Conservation (phyloP, 371 early-diverging fungal species). For the Apophysomyces ossiformis region DNA sequence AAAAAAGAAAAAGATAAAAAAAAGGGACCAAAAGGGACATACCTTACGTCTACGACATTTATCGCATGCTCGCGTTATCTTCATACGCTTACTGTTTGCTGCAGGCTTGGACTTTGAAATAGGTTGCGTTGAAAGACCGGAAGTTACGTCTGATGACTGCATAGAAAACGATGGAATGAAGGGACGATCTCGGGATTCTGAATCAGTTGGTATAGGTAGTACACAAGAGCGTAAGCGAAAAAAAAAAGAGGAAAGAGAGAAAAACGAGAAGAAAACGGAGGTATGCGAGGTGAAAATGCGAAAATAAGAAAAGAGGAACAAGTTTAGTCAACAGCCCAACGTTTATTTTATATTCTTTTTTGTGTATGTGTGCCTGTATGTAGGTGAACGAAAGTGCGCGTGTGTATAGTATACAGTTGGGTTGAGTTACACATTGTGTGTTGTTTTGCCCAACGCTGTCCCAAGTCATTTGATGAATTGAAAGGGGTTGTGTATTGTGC, state of each 20-base stretch:
- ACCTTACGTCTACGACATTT: conserved; percentile 61
- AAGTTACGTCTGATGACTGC: not conserved
- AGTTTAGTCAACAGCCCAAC: not conserved
- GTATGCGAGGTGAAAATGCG: conserved; percentile 4
- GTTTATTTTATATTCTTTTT: not conserved
- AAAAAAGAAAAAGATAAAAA: no score
- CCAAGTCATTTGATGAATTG: conserved; percentile 7
- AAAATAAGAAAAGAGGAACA: not conserved
- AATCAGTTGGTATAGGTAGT: not conserved
- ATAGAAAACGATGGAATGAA: conserved; percentile 7
- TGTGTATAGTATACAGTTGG: not conserved
- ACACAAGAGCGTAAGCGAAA: no score
- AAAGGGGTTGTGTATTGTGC: conserved; percentile 6
- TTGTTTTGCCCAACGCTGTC: conserved; percentile 3
- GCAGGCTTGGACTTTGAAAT: not conserved
- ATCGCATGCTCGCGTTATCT: conserved; percentile 51
- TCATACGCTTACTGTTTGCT: conserved; percentile 40
- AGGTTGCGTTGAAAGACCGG: not conserved
- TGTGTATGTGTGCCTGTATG: conserved; percentile 4
- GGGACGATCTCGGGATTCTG: not conserved
- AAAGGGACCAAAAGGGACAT: not conserved
- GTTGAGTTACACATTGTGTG: not conserved
- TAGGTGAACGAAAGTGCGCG: not conserved
- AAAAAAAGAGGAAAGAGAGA: not conserved
- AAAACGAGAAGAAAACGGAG: conserved; percentile 2